Evolutionary conservation across 345 rosid genomes (phyloP).

Genomic region (Corchorus capsularis): DNA sequence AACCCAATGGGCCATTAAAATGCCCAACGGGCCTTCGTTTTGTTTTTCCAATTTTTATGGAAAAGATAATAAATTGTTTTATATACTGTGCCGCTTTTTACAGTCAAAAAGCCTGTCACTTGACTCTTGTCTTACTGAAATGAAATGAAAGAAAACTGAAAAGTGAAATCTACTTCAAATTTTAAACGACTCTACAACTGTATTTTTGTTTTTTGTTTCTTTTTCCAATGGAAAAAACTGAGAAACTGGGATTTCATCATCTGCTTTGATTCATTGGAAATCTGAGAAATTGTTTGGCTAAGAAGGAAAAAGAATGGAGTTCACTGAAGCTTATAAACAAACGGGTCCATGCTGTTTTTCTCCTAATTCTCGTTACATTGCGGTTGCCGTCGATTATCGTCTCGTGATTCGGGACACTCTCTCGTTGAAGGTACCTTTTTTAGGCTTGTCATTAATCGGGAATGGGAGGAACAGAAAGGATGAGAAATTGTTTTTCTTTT

Average conservation of each 20-base stretch:
- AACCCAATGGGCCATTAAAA: not conserved
- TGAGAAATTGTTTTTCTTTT: not conserved
- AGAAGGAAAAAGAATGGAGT: conserved; percentile 58
- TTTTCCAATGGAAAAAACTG: not conserved
- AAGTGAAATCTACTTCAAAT: conserved; percentile 4
- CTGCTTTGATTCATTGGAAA: not conserved
- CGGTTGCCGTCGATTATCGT: conserved; percentile 85
- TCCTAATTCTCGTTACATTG: conserved; percentile 84
- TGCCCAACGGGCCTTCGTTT: not conserved
- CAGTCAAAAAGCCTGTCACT: not conserved
- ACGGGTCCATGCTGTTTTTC: conserved; percentile 92
- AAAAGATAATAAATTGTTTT: not conserved
- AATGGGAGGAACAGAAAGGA: not conserved
- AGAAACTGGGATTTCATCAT: not conserved
- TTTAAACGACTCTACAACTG: conserved; percentile 1
- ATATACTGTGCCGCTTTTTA: no score
- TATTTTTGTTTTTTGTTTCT: not conserved
- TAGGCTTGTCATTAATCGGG: not conserved
- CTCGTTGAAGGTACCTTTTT: conserved; percentile 66
- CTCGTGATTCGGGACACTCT: conserved; percentile 86
- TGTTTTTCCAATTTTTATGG: not conserved
- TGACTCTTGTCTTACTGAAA: not conserved
- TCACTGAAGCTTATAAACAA: conserved; percentile 85
- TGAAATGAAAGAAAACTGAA: not conserved
- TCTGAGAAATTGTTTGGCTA: not conserved